Conservation (phyloP, 176 grass and related monocot genomes). For the Luzula sylvatica region DNA sequence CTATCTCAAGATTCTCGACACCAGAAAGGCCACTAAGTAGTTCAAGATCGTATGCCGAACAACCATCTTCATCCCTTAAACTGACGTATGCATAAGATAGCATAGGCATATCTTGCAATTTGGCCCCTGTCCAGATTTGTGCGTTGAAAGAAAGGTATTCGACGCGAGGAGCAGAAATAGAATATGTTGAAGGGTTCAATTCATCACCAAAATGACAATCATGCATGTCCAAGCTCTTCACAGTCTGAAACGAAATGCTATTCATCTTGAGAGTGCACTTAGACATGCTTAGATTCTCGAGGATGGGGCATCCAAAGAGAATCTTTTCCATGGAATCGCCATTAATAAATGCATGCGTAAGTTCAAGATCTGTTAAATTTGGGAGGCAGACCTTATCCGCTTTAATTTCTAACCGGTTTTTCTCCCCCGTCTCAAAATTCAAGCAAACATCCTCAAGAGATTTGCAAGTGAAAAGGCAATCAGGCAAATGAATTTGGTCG, state of each 20-base stretch:
- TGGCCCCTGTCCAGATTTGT: not conserved
- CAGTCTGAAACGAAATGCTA: not conserved
- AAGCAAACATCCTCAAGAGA: slow-evolving; percentile 3
- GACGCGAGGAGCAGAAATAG: not conserved
- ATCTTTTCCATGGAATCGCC: not conserved
- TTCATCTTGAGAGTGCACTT: not conserved
- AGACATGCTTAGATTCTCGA: not conserved
- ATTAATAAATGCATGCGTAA: no score
- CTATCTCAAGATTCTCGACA: no score
- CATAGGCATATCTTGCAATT: not conserved
- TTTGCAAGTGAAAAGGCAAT: not conserved
- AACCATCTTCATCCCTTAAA: not conserved
- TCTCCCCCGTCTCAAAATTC: not conserved
- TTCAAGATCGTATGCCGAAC: no score
- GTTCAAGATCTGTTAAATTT: no score
- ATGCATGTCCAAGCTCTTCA: not conserved
- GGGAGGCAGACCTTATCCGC: not conserved
- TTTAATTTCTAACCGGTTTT: not conserved
- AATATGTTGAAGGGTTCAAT: not conserved
- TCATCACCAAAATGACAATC: not conserved
- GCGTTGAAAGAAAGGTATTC: not conserved
- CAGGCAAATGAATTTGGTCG: not conserved
- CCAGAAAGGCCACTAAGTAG: no score
- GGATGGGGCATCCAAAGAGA: not conserved
- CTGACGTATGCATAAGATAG: not conserved